Base-by-base conservation (phyloP, 768 basidiomycete genomes). In the Kwoniella sp. region DNA sequence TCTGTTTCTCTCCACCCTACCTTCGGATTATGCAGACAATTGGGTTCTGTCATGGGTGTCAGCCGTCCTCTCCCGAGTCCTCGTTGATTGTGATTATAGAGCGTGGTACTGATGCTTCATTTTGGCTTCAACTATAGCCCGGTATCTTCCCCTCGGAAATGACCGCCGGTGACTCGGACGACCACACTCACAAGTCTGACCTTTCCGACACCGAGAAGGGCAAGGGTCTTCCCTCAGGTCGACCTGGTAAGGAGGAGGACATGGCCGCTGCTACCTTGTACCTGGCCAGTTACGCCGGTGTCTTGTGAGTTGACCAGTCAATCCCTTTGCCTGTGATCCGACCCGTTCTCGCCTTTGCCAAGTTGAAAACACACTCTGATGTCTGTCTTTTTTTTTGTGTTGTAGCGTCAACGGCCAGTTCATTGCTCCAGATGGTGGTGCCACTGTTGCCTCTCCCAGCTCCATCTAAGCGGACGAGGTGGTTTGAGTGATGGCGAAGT, bases 261-360 rank as follows among this genome's bases (percentile, higher is more conserved):
- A 76, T 76, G 74, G 74, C 74, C 13, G 74, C 71, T 46, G 58
- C 64, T 15, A 66, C 68, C 12, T 55, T 76, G n/a, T 69, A 64
- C 47, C 57, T 72, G 22, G 70, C 68, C 9, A 61, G 58, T 50
- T 67, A 69, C 48, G 68, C 58, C 44, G 70, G 70, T 62, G 70
- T 72, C 21, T 72, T 69, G 70, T 69, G 50, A 67, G 70, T 72
- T n/a, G n/a, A 37, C 1, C 19, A 55, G 24, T 52, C n/a, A 55
- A n/a, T n/a, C n/a, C n/a, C n/a, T n/a, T n/a, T n/a, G n/a, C n/a
- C n/a, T n/a, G n/a, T n/a, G n/a, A n/a, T n/a, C n/a, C n/a, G n/a
- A n/a, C n/a, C n/a, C n/a, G n/a, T n/a, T n/a, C n/a, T n/a, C n/a
- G n/a, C n/a, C n/a, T n/a, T n/a, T n/a, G n/a, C n/a, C n/a, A n/a